Evolutionary conservation across 148 eudicot species (phyloP).

Genomic region (Vaccinium darrowii): DNA sequence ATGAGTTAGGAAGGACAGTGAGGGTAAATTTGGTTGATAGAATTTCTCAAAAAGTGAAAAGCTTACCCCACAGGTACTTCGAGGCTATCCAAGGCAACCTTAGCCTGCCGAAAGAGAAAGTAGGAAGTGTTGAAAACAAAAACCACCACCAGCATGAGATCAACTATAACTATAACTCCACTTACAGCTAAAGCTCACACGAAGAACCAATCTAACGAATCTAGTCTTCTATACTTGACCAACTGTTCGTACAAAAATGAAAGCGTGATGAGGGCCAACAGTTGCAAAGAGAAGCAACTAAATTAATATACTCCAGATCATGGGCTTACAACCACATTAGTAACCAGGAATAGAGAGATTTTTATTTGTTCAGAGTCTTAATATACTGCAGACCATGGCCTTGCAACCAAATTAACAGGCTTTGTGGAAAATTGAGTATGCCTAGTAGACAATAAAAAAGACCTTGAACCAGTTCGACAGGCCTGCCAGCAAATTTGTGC

Average conservation of each 20-base stretch:
- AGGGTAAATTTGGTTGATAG: not conserved
- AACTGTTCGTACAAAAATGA: not conserved
- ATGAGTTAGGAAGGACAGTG: not conserved
- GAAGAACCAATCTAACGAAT: not conserved
- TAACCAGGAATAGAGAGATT: not conserved
- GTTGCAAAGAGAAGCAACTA: not conserved
- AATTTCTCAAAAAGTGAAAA: not conserved
- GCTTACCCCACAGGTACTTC: slow-evolving; percentile 83
- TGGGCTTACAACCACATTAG: not conserved
- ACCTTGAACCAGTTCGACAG: not conserved
- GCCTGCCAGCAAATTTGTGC: not conserved
- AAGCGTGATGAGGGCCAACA: not conserved
- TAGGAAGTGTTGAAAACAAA: not conserved
- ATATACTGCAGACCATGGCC: not conserved
- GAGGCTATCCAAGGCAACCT: slow-evolving; percentile 57
- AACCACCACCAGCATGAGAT: not conserved
- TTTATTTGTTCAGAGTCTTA: not conserved
- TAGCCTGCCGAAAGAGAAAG: slow-evolving; percentile 39
- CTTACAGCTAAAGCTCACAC: not conserved
- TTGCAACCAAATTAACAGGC: not conserved
- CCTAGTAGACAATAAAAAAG: not conserved
- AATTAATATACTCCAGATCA: not conserved
- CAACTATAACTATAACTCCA: not conserved
- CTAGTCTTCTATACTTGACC: not conserved
- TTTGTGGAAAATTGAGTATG: not conserved